Evolutionary conservation across 192 early-diverging fungal genomes (phyloP), one percentile per base, ranked within the genome.

Genomic region (Thoreauomyces humboldtii): DNA sequence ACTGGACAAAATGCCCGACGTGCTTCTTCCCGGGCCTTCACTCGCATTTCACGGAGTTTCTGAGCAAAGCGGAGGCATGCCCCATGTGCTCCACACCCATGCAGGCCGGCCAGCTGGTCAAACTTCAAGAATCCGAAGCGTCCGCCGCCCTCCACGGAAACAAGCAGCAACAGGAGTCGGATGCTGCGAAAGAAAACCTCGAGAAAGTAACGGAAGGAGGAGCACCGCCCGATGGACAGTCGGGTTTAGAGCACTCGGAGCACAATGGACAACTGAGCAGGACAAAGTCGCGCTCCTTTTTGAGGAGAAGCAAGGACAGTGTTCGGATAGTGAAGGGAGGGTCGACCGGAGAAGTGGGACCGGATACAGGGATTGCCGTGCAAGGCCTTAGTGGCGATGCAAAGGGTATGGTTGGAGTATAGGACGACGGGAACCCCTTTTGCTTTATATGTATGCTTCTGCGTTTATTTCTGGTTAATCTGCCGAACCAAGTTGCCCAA

Each of bases 11-110:
- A 12, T 84, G 82, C 61, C 82, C 82, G 22, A 51, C 31, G 35
- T 84, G 82, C 65, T 47, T 64, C 32, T 82, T 81, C 51, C 78
- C 81, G 7, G 80, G 73, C 2, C 52, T 84, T 9, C 42, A 58
- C 19, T 61, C 76, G 0, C 60, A 73, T 19, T 74, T 84, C 47
- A 48, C 59, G n/a, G 42, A 47, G 0, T 50, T 84, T 7, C 62
- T 84, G 19, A 43, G 36, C 33, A 72, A 78, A 63, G 60, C 73
- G 11, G 43, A 37, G 6, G 25, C 61, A 19, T 84, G 82, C 54
- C 78, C 81, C 1, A 84, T 84, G 82, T 83, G 80, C 50, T 62
- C 59, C 19, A 53, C 58, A 12, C 14, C 15, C 4, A 9, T 69
- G 14, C 17, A 35, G 14, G 34, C 67, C 22, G 29, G 28, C 31